Conservation (phyloP, 805 yeast species). For the Candida insectorum region DNA sequence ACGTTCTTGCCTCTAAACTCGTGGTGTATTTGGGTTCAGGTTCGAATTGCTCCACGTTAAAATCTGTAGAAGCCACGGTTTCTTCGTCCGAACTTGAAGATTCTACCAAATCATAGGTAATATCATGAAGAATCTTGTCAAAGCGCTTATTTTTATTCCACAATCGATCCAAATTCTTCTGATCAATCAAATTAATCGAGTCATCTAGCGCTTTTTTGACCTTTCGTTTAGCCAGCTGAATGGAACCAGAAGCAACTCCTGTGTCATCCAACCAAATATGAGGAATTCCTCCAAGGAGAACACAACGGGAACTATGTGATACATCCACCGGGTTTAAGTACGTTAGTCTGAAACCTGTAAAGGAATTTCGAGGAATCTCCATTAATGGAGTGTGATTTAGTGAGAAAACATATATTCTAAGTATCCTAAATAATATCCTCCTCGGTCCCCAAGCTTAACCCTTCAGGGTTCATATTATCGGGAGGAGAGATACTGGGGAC, state of each 20-base stretch:
- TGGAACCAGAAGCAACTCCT: constrained; percentile 17
- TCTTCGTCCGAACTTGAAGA: background rate
- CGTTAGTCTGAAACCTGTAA: constrained; percentile 57
- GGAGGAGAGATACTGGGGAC: constrained; percentile 77
- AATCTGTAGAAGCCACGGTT: background rate
- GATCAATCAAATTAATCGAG: constrained; percentile 2
- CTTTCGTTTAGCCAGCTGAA: constrained; percentile 11
- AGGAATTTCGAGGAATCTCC: constrained; percentile 50
- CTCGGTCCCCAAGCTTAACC: constrained; percentile 36
- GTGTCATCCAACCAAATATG: constrained; percentile 47
- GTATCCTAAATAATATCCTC: constrained; percentile 32
- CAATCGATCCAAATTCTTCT: background rate
- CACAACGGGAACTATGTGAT: constrained; percentile 43
- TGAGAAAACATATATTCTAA: background rate
- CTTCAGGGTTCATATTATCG: constrained; percentile 64
- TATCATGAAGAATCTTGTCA: background rate
- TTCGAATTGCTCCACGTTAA: too few species aligned
- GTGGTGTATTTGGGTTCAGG: too few species aligned
- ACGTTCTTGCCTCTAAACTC: background rate
- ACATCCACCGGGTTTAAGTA: constrained; percentile 51
- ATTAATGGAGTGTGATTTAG: background rate
- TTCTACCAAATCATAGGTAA: background rate
- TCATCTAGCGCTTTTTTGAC: constrained; percentile 12
- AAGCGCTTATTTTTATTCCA: background rate
- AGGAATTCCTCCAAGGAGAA: constrained; percentile 60